A percentile compares a stretch with the other conserved stretches of the same genome.
Conservation (phyloP, 768 basidiomycete genomes). For the Boletus rex-veris region DNA sequence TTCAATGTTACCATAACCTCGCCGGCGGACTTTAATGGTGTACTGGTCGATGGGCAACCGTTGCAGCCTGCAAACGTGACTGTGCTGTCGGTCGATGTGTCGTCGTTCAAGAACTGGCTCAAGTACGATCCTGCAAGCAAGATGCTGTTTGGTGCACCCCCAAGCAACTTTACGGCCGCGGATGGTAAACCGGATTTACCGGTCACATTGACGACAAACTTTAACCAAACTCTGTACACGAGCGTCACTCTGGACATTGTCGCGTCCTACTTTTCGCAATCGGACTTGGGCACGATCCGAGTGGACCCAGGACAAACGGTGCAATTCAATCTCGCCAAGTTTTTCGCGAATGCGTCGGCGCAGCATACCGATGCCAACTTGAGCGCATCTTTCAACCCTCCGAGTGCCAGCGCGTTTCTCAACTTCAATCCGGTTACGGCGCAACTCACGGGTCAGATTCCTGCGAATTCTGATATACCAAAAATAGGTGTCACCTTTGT, state of each 20-base stretch:
- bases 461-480: constrained; percentile 39
- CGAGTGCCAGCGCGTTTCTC: constrained; percentile 47
- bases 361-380: constrained; percentile 48
- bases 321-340: constrained; percentile 50
- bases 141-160: constrained; percentile 66
- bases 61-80: constrained; percentile 60
- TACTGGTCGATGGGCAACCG: constrained; percentile 58
- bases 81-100: constrained; percentile 55
- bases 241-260: constrained; percentile 64
- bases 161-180: constrained; percentile 37
- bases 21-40: constrained; percentile 55
- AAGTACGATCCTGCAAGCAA: constrained; percentile 52
- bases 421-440: constrained; percentile 45
- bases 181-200: constrained; percentile 45
- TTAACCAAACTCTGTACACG: constrained; percentile 65
- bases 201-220: constrained; percentile 56
- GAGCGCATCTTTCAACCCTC: constrained; percentile 53
- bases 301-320: constrained; percentile 50
- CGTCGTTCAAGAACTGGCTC: constrained; percentile 54
- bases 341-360: constrained; percentile 47
- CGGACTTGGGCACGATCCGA: constrained; percentile 54
- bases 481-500: constrained; percentile 57
- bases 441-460: constrained; percentile 55
- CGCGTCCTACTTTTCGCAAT: constrained; percentile 66
- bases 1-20: constrained; percentile 54